Evolutionary conservation across 2,329 filamentous ascomycete species (phyloP).

Genomic region (Fusarium tanahbumbuense): DNA sequence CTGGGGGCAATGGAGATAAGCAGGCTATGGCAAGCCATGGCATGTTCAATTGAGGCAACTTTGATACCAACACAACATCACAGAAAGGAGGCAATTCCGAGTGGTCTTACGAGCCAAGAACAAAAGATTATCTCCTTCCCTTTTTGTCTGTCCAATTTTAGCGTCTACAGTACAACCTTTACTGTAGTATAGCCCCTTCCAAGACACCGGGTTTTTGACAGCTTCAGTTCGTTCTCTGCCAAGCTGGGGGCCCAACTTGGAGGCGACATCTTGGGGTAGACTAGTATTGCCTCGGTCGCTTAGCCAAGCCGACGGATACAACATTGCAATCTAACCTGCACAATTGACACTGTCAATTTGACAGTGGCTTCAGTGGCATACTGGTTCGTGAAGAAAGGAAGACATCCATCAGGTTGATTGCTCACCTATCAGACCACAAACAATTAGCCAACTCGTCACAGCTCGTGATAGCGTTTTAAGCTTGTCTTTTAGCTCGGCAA

Average conservation of each 20-base stretch:
- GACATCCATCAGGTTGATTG: no score
- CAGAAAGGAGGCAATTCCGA: not conserved
- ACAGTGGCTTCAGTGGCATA: no score
- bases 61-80: not conserved
- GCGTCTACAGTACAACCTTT: not conserved
- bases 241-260: not conserved
- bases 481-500: conserved; percentile 24
- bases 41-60: not conserved
- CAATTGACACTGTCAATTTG: no score
- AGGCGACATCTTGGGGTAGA: conserved; percentile 21
- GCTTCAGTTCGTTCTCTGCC: conserved; percentile 3
- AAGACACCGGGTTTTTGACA: conserved; percentile 28
- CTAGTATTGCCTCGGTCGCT: not conserved
- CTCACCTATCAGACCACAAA: not conserved
- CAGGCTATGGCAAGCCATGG: not conserved
- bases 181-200: conserved; percentile 7
- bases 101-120: not conserved
- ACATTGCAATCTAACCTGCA: not conserved
- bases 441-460: conserved; percentile 4
- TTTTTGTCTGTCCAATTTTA: conserved; percentile 10
- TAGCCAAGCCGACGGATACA: not conserved
- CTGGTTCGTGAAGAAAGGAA: no score
- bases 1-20: not conserved
- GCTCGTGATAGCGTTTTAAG: conserved; percentile 35
- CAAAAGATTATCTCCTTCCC: conserved; percentile 24